Percentiles rank a stretch among this genome's conserved stretches.
These are phyloP conservation scores for Juglanconis oblonga DNA, from an alignment of 2,329 filamentous ascomycete species.

Conservation along the genomic window DNA sequence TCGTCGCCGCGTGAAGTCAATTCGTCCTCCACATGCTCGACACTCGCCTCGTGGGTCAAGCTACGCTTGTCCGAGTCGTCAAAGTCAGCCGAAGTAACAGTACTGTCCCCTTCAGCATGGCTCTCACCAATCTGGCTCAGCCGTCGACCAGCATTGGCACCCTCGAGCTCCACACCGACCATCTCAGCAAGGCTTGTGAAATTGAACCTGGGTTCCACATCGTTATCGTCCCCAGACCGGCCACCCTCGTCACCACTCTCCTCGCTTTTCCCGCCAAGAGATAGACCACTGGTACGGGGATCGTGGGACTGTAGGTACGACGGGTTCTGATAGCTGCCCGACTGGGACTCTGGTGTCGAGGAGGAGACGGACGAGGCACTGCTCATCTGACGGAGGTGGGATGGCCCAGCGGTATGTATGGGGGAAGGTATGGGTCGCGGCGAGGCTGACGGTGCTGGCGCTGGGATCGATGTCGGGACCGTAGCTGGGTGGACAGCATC, in stretches of 20 bases:
- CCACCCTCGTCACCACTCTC: slow-evolving; percentile 32
- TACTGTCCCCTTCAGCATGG: slow-evolving; percentile 13
- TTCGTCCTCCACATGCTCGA: slow-evolving; percentile 36
- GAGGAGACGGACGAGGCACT: slow-evolving; percentile 83
- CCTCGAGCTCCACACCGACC: slow-evolving; percentile 64
- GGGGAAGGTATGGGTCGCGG: slow-evolving; percentile 45
- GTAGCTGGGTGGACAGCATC: slow-evolving; percentile 24
- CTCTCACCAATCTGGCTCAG: slow-evolving; percentile 26
- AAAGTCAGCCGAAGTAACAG: neutral
- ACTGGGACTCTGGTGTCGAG: slow-evolving; percentile 66
- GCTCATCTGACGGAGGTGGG: slow-evolving; percentile 78
- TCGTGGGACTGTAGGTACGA: slow-evolving; percentile 34
- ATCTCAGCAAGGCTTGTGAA: slow-evolving; percentile 84
- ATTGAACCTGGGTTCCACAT: slow-evolving; percentile 80
- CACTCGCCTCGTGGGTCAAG: slow-evolving; percentile 29
- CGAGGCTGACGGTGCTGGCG: slow-evolving; percentile 30
- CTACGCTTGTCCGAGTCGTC: slow-evolving; percentile 20
- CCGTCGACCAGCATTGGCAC: slow-evolving; percentile 37
- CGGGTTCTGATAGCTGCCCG: slow-evolving; percentile 46
- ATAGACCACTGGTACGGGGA: slow-evolving; percentile 54
- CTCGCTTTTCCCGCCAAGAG: slow-evolving; percentile 44
- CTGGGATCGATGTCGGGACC: slow-evolving; percentile 16
- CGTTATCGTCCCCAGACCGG: slow-evolving; percentile 38
- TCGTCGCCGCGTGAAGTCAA: slow-evolving; percentile 7
- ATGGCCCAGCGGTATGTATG: slow-evolving; percentile 57